These are phyloP conservation scores for Butyriboletus appendiculatus DNA, from an alignment of 1,284 basidiomycete genomes.

Conservation along the genomic window DNA sequence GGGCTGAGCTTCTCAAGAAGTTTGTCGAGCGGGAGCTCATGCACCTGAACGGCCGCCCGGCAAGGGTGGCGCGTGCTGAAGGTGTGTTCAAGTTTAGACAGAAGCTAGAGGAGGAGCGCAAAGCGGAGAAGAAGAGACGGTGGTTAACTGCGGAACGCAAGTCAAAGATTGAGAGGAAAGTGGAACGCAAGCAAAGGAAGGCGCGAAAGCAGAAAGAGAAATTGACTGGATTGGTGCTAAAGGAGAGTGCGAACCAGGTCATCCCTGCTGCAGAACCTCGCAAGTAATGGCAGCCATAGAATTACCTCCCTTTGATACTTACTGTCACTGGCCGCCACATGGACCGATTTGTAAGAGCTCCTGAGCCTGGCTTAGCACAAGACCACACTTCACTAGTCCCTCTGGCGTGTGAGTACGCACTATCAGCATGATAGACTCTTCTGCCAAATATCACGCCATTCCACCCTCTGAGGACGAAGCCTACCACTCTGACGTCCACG, in stretches of 20 bases:
- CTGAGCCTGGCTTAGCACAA: too few relatives aligned
- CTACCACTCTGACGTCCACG: background rate
- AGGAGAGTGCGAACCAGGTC: constrained; percentile 65
- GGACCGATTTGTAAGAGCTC: background rate
- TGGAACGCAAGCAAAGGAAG: constrained; percentile 58
- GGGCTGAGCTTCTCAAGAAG: constrained; percentile 51
- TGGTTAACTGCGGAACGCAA: constrained; percentile 52
- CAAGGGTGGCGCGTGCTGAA: constrained; percentile 63
- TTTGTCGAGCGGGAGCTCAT: constrained; percentile 56
- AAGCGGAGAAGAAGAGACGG: constrained; percentile 57
- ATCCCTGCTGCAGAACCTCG: constrained; percentile 43
- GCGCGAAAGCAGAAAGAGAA: constrained; percentile 57
- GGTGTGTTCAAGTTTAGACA: constrained; percentile 73
- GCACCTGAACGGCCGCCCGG: constrained; percentile 55
- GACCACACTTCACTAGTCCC: too few relatives aligned
- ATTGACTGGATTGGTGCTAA: constrained; percentile 61
- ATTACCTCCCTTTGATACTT: background rate
- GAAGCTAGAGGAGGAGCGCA: constrained; percentile 55
- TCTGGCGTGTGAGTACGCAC: background rate
- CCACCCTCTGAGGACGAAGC: constrained; percentile 22
- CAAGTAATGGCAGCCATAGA: constrained; percentile 10
- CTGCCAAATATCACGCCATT: constrained; percentile 17
- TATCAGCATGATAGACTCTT: constrained; percentile 15
- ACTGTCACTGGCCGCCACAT: background rate
- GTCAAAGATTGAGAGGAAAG: constrained; percentile 47